phyloP scores from a whole-genome alignment of 2,329 filamentous ascomycete genomes.

The Aspergillus sp. region DNA sequence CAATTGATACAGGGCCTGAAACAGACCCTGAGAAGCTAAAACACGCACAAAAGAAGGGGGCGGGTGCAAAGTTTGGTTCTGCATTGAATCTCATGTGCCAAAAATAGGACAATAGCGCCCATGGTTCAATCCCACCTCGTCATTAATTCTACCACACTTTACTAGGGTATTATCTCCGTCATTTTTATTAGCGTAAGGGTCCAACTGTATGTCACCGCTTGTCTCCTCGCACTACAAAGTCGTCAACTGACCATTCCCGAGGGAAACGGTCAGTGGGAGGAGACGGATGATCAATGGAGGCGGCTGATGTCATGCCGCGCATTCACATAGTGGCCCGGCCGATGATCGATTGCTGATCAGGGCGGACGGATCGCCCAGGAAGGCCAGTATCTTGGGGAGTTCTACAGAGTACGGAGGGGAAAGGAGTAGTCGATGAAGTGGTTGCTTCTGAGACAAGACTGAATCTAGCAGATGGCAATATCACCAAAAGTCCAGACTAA shows the following conservation, averaged over 20 bases:
- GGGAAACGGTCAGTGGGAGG: background rate
- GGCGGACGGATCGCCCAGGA: background rate
- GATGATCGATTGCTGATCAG: slow-evolving; percentile 9
- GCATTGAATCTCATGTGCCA: background rate
- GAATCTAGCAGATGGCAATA: too few species aligned
- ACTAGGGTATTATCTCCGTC: background rate
- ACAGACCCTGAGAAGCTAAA: too few species aligned
- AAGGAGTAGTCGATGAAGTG: too few species aligned
- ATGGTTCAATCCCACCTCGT: slow-evolving; percentile 2
- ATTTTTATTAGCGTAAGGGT: background rate
- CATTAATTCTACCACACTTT: background rate
- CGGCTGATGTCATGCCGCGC: slow-evolving; percentile 8
- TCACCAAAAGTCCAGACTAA: background rate
- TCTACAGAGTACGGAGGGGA: background rate
- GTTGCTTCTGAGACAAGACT: background rate
- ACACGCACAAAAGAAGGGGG: background rate
- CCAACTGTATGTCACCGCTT: too few species aligned
- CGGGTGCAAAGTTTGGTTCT: slow-evolving; percentile 6
- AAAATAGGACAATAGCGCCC: slow-evolving; percentile 12
- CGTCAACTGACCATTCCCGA: background rate
- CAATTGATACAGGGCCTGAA: too few species aligned
- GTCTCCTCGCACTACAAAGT: background rate
- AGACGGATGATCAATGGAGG: slow-evolving; percentile 2
- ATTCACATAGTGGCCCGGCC: slow-evolving; percentile 3
- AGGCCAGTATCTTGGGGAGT: background rate